These are phyloP conservation scores for Lasiosphaeriaceae sp. DNA, from an alignment of 495 filamentous ascomycete species.

Conservation along the genomic window DNA sequence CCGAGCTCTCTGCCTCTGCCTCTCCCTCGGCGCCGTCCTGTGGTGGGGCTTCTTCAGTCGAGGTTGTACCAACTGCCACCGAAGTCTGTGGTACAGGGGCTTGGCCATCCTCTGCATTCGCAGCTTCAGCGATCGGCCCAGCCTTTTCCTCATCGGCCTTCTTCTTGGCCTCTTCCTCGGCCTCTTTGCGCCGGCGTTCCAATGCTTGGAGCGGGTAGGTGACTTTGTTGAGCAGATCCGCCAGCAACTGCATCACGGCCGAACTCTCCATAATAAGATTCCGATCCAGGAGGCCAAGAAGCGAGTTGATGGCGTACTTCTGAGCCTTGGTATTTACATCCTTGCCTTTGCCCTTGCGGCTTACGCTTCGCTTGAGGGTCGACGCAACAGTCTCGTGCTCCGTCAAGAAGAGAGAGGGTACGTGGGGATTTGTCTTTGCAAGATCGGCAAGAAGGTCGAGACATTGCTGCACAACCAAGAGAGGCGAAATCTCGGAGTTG, in stretches of 20 bases:
- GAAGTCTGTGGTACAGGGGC: slow-evolving; percentile 21
- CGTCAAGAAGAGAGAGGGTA: slow-evolving; percentile 89
- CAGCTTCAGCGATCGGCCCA: slow-evolving; percentile 20
- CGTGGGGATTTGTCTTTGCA: slow-evolving; percentile 71
- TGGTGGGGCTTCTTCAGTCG: slow-evolving; percentile 21
- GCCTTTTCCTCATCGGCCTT: slow-evolving; percentile 39
- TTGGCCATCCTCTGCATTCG: slow-evolving; percentile 20
- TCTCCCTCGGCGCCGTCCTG: slow-evolving; percentile 26
- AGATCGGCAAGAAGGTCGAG: slow-evolving; percentile 76
- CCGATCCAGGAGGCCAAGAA: slow-evolving; percentile 83
- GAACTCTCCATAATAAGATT: slow-evolving; percentile 93
- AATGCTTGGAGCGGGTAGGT: slow-evolving; percentile 81
- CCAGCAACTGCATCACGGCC: slow-evolving; percentile 89
- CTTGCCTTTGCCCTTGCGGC: slow-evolving; percentile 85
- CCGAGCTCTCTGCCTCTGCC: slow-evolving; percentile 37
- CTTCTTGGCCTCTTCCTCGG: slow-evolving; percentile 55
- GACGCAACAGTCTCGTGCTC: slow-evolving; percentile 79
- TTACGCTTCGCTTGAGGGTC: slow-evolving; percentile 67
- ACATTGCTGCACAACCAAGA: slow-evolving; percentile 95
- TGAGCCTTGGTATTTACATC: slow-evolving; percentile 75
- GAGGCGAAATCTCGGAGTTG: slow-evolving; percentile 78
- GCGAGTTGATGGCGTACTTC: slow-evolving; percentile 86
- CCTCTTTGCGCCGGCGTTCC: slow-evolving; percentile 76
- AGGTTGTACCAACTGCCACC: slow-evolving; percentile 10
- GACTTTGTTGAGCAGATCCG: slow-evolving; percentile 78